Percentiles rank a stretch among this genome's conserved stretches.
phyloP scores from a whole-genome alignment of 345 rosid genomes.

The Populus alba region DNA sequence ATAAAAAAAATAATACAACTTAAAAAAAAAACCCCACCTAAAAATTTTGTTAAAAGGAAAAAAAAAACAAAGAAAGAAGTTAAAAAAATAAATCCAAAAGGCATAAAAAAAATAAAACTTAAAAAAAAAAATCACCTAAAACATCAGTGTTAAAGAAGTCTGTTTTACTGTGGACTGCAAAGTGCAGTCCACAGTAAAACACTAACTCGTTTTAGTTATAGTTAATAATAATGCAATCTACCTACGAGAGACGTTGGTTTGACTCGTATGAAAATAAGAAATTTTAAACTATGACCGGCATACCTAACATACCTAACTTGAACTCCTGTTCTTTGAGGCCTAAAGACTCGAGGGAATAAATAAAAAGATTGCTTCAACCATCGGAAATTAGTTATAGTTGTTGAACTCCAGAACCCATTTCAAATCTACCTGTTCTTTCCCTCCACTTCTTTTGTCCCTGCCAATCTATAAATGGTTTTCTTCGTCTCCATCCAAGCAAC shows the following conservation, averaged over 20 bases:
- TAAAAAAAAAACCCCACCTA: too few species aligned
- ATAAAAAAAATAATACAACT: too few species aligned
- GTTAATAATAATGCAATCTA: neutral
- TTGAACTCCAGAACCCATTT: slow-evolving; percentile 43
- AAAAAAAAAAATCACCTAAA: too few species aligned
- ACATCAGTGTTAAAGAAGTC: too few species aligned
- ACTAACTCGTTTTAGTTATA: too few species aligned
- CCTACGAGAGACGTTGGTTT: neutral
- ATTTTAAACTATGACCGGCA: neutral
- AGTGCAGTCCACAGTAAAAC: too few species aligned
- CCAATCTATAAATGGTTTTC: slow-evolving; percentile 16
- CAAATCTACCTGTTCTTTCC: slow-evolving; percentile 26
- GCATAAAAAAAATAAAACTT: too few species aligned
- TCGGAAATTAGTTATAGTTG: slow-evolving; percentile 31
- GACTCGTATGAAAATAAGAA: neutral
- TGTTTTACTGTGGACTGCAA: too few species aligned
- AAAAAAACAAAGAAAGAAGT: too few species aligned
- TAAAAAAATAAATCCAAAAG: too few species aligned
- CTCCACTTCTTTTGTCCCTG: slow-evolving; percentile 12
- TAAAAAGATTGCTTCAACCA: slow-evolving; percentile 5
- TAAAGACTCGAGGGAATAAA: neutral
- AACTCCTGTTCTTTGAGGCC: neutral
- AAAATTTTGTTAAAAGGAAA: too few species aligned
- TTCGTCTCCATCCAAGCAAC: slow-evolving; percentile 1
- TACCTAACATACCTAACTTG: slow-evolving; percentile 28